Conservation (phyloP, 148 eudicot species). For the Rhododendron mucronatum region DNA sequence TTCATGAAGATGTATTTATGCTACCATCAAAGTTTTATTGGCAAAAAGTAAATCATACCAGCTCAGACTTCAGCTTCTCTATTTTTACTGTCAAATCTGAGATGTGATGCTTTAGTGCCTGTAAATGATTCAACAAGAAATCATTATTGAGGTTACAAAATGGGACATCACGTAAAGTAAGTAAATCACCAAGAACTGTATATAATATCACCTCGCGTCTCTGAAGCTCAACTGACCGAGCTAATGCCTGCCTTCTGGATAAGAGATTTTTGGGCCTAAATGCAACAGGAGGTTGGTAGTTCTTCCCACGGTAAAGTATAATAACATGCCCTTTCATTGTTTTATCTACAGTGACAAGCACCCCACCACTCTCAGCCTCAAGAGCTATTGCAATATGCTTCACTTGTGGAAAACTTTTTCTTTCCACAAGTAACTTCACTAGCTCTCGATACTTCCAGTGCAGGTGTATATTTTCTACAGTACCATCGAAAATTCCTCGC, state of each 20-base stretch:
- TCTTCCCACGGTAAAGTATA: constrained; percentile 87
- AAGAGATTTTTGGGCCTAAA: constrained; percentile 67
- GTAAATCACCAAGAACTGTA: not conserved
- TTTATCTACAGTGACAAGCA: constrained; percentile 67
- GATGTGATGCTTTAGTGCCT: constrained; percentile 86
- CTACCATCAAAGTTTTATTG: not conserved
- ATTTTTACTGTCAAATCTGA: constrained; percentile 47
- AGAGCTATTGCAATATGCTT: constrained; percentile 70
- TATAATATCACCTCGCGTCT: constrained; percentile 67
- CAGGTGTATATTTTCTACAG: constrained; percentile 80
- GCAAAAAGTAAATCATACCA: constrained; percentile 35
- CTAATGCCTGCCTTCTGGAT: constrained; percentile 84
- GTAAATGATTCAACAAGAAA: constrained; percentile 22
- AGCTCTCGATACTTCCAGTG: constrained; percentile 90
- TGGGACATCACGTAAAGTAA: not conserved
- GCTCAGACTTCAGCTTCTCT: constrained; percentile 59
- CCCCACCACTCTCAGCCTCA: constrained; percentile 91
- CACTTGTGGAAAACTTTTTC: constrained; percentile 59
- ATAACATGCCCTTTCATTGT: constrained; percentile 73
- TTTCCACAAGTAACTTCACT: constrained; percentile 67
- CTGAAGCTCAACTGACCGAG: constrained; percentile 90
- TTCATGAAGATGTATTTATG: not conserved
- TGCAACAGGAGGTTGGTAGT: constrained; percentile 59
- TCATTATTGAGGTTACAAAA: not conserved
- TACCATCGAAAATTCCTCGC: constrained; percentile 78